These are phyloP conservation scores for Neurospora sp. DNA, from an alignment of 495 filamentous ascomycete species.

Conservation along the genomic window DNA sequence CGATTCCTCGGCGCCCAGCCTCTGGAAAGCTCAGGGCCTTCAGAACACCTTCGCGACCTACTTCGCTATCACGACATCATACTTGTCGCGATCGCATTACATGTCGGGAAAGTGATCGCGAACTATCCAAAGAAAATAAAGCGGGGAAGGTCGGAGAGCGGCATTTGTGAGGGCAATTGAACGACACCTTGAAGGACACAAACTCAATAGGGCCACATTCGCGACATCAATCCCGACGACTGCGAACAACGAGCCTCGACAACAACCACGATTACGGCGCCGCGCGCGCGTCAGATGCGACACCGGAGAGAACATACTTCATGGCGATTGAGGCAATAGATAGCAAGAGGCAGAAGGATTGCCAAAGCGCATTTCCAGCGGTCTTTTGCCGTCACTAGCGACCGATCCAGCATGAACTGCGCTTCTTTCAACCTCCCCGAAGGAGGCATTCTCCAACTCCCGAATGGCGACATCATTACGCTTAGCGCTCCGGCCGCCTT, in stretches of 20 bases:
- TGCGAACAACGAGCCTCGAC: background rate
- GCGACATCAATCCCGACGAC: background rate
- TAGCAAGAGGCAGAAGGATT: constrained; percentile 18
- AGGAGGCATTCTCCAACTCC: constrained; percentile 50
- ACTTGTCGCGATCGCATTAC: background rate
- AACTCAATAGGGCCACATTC: background rate
- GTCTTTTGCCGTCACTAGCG: constrained; percentile 13
- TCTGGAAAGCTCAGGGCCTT: constrained; percentile 1
- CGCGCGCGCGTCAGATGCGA: constrained; percentile 2
- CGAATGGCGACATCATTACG: constrained; percentile 46
- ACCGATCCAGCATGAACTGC: constrained; percentile 18
- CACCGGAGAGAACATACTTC: constrained; percentile 7
- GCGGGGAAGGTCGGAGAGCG: background rate
- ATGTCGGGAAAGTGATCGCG: background rate
- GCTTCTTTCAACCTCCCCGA: constrained; percentile 44
- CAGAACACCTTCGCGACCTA: background rate
- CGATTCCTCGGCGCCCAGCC: constrained; percentile 29
- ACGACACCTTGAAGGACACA: background rate
- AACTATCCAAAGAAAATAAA: background rate
- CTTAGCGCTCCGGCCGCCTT: constrained; percentile 53
- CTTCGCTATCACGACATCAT: background rate
- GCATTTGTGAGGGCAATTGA: background rate
- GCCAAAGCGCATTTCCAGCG: constrained; percentile 9
- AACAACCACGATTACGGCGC: background rate
- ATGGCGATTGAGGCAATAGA: constrained; percentile 26